Base-by-base conservation (phyloP, 1,284 basidiomycete species). In the Pseudozyma tsukubaensis region DNA sequence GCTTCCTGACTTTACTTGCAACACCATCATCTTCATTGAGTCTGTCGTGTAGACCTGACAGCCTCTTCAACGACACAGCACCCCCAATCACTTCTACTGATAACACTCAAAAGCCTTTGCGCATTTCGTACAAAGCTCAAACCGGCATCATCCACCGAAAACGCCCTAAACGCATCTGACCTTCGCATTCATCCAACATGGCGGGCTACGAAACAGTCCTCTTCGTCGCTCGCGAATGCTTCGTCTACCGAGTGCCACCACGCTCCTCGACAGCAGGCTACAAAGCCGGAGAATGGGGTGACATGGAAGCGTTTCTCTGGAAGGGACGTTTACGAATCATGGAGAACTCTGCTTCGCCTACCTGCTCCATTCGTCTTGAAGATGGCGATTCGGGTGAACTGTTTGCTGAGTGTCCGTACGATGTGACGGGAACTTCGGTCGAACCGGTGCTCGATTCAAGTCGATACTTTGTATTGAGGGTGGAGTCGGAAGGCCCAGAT, bases 391-490 rank as follows among this genome's bases (percentile, higher is more conserved):
- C 73, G 74, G 85, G 85, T n/a, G 85, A 86, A 42, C 91, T 94
- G 50, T 99, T 99, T 85, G 97, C 96, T 32, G 91, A 91, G 76
- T 90, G 93, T 11, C 90, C 91, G n/a, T 99, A 98, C 84, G 91
- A 93, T 79, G 88, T 91, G 11, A 87, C 89, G 36, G 91, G 91
- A 48, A 81, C 93, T 7, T 91, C 90, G 32, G 94, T 98, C 18
- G 97, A 99, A 81, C 92, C 94, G 8, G 95, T 98, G 7, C 88
- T 99, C 29, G 96, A 99, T 85, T 96, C 93, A 0, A 95, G 93
- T 10, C 89, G 96, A 50, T 99, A 98, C 86, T 97, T 97, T 85
- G 95, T 97, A 7, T 87, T 98, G 34, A 89, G 94, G 55, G 91
- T 97, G 1, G 94, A 86, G 85, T 70, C 63, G 10, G 59, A 73